A percentile compares a stretch with the other conserved stretches of the same genome.
Evolutionary conservation across 2,329 filamentous ascomycete species (phyloP).

Genomic region (Sclerotinia borealis): DNA sequence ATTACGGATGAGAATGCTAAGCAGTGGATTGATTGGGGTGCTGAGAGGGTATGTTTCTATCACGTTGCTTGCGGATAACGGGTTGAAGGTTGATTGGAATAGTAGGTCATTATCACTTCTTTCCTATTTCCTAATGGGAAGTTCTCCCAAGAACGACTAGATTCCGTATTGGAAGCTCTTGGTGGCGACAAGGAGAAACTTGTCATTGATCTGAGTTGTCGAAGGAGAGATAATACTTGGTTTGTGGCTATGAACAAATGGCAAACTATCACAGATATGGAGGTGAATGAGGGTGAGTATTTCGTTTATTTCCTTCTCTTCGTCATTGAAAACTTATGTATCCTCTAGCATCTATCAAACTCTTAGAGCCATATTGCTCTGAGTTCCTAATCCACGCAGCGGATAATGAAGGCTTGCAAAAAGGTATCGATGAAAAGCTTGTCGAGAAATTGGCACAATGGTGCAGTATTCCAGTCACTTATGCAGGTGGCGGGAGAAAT

Average conservation of each 20-base stretch:
- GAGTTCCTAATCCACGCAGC: conserved; percentile 97
- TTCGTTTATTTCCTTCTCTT: not conserved
- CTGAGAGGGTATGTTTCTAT: conserved; percentile 65
- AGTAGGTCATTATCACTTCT: conserved; percentile 92
- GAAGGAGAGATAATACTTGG: conserved; percentile 69
- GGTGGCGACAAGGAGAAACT: conserved; percentile 71
- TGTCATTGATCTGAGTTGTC: conserved; percentile 92
- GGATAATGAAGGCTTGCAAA: conserved; percentile 90
- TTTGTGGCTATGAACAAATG: conserved; percentile 99
- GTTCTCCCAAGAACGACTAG: conserved; percentile 72
- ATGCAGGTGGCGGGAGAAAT: conserved; percentile 85
- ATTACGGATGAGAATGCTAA: conserved; percentile 80
- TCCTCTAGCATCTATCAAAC: conserved; percentile 64
- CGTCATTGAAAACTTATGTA: conserved; percentile 13
- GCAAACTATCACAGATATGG: conserved; percentile 97
- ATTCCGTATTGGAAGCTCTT: conserved; percentile 66
- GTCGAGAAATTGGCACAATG: conserved; percentile 72
- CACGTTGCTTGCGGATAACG: not conserved
- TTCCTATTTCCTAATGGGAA: conserved; percentile 81
- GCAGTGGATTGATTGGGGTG: conserved; percentile 81
- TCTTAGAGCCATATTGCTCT: conserved; percentile 84
- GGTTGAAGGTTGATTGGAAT: conserved; percentile 18
- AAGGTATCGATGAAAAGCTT: conserved; percentile 81
- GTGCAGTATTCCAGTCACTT: conserved; percentile 91
- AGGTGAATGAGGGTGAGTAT: conserved; percentile 70